phyloP scores from a whole-genome alignment of 805 yeast genomes.

The Huiozyma naganishii region DNA sequence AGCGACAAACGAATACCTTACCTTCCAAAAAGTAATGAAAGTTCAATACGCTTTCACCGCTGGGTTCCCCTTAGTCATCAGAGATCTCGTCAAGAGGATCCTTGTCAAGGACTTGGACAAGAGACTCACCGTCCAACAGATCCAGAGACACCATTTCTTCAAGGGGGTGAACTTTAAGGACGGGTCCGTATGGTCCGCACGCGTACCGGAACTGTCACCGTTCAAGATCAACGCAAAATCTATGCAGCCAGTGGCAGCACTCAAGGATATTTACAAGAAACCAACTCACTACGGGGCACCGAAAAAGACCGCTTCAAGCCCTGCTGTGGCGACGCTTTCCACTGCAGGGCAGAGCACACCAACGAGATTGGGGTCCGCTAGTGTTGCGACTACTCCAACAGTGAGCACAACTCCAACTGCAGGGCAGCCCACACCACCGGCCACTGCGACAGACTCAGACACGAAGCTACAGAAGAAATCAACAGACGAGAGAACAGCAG shows the following conservation, averaged over 20 bases:
- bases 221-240: conserved; percentile 67
- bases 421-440: background rate
- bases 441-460: background rate
- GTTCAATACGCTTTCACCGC: conserved; percentile 76
- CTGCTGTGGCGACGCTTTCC: background rate
- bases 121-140: conserved; percentile 45
- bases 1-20: conserved; percentile 70
- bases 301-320: background rate
- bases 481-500: conserved; percentile 24
- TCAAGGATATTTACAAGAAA: conserved; percentile 16
- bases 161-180: conserved; percentile 44
- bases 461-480: conserved; percentile 8
- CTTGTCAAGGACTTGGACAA: conserved; percentile 53
- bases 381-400: background rate
- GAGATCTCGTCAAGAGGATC: conserved; percentile 65
- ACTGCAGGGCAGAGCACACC: background rate
- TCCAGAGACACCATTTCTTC: conserved; percentile 58
- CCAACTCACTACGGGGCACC: background rate
- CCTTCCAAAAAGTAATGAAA: conserved; percentile 73
- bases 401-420: background rate
- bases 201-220: conserved; percentile 59
- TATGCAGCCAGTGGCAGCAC: conserved; percentile 63
- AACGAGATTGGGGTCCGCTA: background rate
- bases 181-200: conserved; percentile 45
- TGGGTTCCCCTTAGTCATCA: conserved; percentile 62